Percentiles rank a stretch among this genome's conserved stretches.
phyloP scores from a whole-genome alignment of 306 rosid species.

The Oxytropis ochrocephala region DNA sequence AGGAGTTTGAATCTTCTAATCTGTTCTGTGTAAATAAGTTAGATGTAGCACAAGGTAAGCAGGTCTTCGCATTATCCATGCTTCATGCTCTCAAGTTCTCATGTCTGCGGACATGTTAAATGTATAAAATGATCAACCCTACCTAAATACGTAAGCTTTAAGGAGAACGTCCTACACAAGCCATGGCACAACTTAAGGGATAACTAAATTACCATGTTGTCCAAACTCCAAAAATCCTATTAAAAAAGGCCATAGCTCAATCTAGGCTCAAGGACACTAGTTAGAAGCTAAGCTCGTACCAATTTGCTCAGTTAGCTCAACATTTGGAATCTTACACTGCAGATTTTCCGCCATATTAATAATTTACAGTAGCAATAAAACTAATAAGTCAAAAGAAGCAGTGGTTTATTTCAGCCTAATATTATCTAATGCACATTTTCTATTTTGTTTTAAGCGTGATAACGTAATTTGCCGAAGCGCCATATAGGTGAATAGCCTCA shows the following conservation, averaged over 20 bases:
- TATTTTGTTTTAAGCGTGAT: conserved; percentile 9
- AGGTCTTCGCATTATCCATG: neutral
- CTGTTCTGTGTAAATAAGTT: neutral
- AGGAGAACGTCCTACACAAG: neutral
- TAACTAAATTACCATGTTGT: neutral
- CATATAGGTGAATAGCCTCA: conserved; percentile 7
- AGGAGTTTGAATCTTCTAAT: neutral
- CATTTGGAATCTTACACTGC: neutral
- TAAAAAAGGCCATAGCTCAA: neutral
- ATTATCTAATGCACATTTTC: neutral
- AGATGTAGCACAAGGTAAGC: neutral
- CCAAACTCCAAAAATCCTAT: neutral
- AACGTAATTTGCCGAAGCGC: neutral
- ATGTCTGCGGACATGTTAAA: neutral
- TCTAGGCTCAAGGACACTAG: neutral
- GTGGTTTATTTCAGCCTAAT: neutral
- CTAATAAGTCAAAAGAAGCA: neutral
- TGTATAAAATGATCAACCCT: neutral
- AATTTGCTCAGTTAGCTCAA: neutral
- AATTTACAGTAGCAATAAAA: neutral
- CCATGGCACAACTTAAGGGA: neutral
- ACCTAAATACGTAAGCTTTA: neutral
- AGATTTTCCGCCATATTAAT: neutral
- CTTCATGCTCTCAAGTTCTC: neutral
- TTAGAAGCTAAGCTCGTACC: neutral